Evolutionary conservation across 2,329 filamentous ascomycete species (phyloP).

Genomic region (Ceratocystis destructans): DNA sequence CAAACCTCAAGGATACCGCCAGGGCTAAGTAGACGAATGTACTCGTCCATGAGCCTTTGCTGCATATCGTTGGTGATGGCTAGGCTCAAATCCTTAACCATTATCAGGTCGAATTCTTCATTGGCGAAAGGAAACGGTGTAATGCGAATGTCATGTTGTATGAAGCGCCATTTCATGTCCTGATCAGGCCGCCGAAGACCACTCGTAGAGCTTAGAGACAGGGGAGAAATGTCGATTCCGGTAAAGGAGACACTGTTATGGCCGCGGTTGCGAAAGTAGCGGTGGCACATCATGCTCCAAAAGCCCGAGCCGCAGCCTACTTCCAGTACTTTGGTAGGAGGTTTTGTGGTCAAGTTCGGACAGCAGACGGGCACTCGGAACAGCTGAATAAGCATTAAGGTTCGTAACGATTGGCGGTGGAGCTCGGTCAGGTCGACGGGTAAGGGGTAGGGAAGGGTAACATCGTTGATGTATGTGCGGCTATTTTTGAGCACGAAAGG

Average conservation of each 20-base stretch:
- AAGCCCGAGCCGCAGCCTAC: conserved; percentile 77
- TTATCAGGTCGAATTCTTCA: conserved; percentile 73
- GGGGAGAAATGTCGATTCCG: conserved; percentile 65
- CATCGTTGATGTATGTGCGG: conserved; percentile 68
- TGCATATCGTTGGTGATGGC: conserved; percentile 46
- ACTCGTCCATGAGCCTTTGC: conserved; percentile 51
- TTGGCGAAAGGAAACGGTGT: conserved; percentile 64
- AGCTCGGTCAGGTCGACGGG: conserved; percentile 78
- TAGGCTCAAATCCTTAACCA: conserved; percentile 71
- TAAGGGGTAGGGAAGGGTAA: conserved; percentile 61
- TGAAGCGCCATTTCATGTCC: conserved; percentile 76
- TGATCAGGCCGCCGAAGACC: conserved; percentile 40
- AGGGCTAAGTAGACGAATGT: conserved; percentile 59
- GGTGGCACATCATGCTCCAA: conserved; percentile 81
- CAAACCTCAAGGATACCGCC: conserved; percentile 76
- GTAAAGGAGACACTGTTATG: conserved; percentile 61
- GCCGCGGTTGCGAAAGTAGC: conserved; percentile 58
- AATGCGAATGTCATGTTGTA: conserved; percentile 71
- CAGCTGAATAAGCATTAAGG: conserved; percentile 65
- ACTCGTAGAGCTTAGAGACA: conserved; percentile 36
- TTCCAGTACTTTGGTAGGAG: conserved; percentile 68
- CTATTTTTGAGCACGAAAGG: conserved; percentile 63
- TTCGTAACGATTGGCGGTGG: conserved; percentile 74
- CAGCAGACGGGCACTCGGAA: conserved; percentile 71
- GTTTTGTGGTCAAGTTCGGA: conserved; percentile 48